Percentiles rank a stretch among this genome's conserved stretches.
Evolutionary conservation across 129 eudicot species (phyloP).

Genomic region (Tagetes patula): DNA sequence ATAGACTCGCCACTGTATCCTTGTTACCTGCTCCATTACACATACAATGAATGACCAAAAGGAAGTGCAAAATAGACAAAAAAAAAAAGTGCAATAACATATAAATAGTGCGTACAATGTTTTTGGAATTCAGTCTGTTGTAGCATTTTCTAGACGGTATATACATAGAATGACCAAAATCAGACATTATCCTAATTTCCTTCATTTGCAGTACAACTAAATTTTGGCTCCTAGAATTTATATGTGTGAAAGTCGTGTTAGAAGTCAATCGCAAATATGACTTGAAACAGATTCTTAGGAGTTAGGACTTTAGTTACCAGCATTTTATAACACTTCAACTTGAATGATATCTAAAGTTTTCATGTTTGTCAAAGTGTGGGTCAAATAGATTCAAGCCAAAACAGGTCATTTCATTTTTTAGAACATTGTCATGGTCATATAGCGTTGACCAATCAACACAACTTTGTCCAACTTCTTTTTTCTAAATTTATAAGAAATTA

Average conservation of each 20-base stretch:
- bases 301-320: conserved; percentile 3
- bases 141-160: not conserved
- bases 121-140: not conserved
- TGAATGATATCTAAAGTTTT: conserved; percentile 12
- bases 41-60: conserved; percentile 47
- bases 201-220: not conserved
- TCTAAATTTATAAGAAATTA: not conserved
- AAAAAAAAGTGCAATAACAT: not conserved
- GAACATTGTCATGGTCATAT: not conserved
- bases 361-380: not conserved
- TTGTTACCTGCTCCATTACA: conserved; percentile 60
- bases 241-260: not conserved
- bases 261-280: conserved; percentile 6
- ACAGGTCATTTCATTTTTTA: not conserved
- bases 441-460: not conserved
- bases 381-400: not conserved
- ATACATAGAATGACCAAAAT: conserved; percentile 6
- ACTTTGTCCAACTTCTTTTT: not conserved
- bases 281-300: not conserved
- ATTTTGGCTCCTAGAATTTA: not conserved
- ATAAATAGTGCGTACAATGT: not conserved
- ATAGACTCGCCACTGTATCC: conserved; percentile 77
- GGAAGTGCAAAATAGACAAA: conserved; percentile 21
- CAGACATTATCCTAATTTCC: conserved; percentile 4
- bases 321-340: conserved; percentile 4